These are phyloP conservation scores for Cercis canadensis DNA, from an alignment of 306 rosid genomes.

Conservation along the genomic window DNA sequence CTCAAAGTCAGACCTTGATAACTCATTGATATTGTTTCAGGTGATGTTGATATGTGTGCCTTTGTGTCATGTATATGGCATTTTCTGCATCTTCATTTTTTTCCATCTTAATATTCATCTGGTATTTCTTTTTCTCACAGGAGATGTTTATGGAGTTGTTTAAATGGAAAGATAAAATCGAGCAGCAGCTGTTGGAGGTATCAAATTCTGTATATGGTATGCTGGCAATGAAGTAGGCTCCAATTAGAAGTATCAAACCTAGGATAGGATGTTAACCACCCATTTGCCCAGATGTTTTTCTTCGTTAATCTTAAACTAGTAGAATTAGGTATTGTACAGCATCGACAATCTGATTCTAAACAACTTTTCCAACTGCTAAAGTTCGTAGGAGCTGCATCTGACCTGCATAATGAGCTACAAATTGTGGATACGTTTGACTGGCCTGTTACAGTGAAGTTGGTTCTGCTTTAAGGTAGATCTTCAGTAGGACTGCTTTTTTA, in stretches of 20 bases:
- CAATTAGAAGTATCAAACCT: conserved; percentile 35
- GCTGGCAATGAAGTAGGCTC: conserved; percentile 53
- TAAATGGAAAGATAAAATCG: conserved; percentile 81
- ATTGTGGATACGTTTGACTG: conserved; percentile 47
- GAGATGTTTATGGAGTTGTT: conserved; percentile 76
- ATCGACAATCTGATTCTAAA: conserved; percentile 42
- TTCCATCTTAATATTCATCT: conserved; percentile 17
- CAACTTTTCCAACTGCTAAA: conserved; percentile 35
- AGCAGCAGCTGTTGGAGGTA: conserved; percentile 70
- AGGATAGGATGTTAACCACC: conserved; percentile 48
- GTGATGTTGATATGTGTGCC: conserved; percentile 45
- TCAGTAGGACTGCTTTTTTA: background rate
- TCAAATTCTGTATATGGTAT: conserved; percentile 62
- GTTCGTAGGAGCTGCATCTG: conserved; percentile 40
- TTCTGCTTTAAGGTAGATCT: background rate
- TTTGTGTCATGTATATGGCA: background rate
- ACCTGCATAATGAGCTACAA: conserved; percentile 45
- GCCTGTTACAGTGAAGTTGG: conserved; percentile 38
- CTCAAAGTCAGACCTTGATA: conserved; percentile 67
- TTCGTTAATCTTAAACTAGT: conserved; percentile 39
- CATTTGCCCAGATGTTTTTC: conserved; percentile 29
- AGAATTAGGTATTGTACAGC: conserved; percentile 64
- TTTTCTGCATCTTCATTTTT: background rate
- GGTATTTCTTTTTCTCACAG: conserved; percentile 43
- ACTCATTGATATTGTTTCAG: conserved; percentile 65